Percentiles rank a stretch among this genome's conserved stretches.
Evolutionary conservation across 2,329 filamentous ascomycete species (phyloP).

Genomic region (Orbilia blumenaviensis): DNA sequence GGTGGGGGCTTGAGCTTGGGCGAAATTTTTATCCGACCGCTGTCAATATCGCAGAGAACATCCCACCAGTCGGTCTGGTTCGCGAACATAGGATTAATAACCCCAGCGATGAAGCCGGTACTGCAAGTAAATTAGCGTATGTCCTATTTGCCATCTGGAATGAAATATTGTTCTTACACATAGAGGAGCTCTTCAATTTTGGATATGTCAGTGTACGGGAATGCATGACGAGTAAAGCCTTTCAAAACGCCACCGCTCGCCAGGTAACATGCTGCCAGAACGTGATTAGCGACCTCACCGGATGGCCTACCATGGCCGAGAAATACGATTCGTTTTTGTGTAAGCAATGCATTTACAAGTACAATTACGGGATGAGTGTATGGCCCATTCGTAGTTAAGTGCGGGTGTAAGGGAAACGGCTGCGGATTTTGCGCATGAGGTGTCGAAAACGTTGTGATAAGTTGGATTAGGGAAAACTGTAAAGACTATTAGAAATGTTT

Average conservation of each 20-base stretch:
- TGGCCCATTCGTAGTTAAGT: constrained; percentile 89
- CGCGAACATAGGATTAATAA: constrained; percentile 96
- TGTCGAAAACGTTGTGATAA: constrained; percentile 91
- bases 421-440: constrained; percentile 83
- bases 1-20: constrained; percentile 82
- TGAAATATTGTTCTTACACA: constrained; percentile 64
- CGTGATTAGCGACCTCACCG: constrained; percentile 95
- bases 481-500: constrained; percentile 35
- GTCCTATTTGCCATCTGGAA: neutral
- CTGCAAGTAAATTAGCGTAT: constrained; percentile 14
- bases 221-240: constrained; percentile 94
- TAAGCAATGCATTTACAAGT: constrained; percentile 90
- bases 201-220: constrained; percentile 96
- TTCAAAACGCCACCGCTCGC: constrained; percentile 90
- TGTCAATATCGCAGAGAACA: constrained; percentile 89
- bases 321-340: constrained; percentile 96
- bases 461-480: constrained; percentile 88
- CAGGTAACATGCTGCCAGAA: constrained; percentile 92
- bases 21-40: constrained; percentile 92
- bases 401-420: constrained; percentile 84
- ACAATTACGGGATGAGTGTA: constrained; percentile 95
- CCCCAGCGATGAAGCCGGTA: constrained; percentile 95
- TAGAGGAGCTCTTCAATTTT: constrained; percentile 97
- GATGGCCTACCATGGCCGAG: constrained; percentile 94
- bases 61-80: constrained; percentile 99